Conservation (phyloP, 768 basidiomycete species). For the Inosperma sp. region DNA sequence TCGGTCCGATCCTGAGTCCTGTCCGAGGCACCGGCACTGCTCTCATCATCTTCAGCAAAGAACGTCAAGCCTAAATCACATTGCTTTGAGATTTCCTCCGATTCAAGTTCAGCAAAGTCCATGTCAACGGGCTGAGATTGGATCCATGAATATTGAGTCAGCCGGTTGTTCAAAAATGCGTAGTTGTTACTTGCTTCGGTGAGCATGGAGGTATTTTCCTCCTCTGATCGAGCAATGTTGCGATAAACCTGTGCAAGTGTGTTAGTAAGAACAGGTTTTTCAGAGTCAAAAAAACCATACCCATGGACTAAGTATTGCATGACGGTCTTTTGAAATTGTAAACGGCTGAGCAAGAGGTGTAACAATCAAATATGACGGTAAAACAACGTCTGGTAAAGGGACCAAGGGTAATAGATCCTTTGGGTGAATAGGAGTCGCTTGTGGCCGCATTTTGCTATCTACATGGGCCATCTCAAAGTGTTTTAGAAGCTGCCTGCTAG, state of each 20-base stretch:
- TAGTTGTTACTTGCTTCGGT: conserved; percentile 39
- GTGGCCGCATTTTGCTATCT: conserved; percentile 31
- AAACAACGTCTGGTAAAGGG: conserved; percentile 33
- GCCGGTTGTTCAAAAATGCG: conserved; percentile 44
- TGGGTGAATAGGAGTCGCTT: conserved; percentile 28
- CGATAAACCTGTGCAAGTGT: conserved; percentile 37
- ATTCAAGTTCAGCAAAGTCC: conserved; percentile 44
- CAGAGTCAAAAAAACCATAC: conserved; percentile 31
- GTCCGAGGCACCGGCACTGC: conserved; percentile 3
- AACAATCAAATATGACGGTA: conserved; percentile 51
- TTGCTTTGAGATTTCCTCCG: conserved; percentile 43
- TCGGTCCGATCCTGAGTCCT: too few relatives aligned
- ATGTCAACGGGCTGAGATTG: conserved; percentile 38
- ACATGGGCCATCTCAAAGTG: conserved; percentile 44
- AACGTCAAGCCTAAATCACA: conserved; percentile 47
- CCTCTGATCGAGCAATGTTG: conserved; percentile 24
- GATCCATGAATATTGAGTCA: conserved; percentile 37
- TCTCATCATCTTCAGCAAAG: conserved; percentile 28
- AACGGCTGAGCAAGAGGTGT: conserved; percentile 40
- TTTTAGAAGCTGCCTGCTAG: conserved; percentile 43
- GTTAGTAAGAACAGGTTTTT: conserved; percentile 1
- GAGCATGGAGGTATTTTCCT: conserved; percentile 14
- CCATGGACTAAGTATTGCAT: conserved; percentile 49
- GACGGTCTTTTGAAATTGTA: conserved; percentile 47
- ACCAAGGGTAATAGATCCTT: conserved; percentile 30